Evolutionary conservation across 148 eudicot genomes (phyloP).

Genomic region (Fagopyrum homotropicum): DNA sequence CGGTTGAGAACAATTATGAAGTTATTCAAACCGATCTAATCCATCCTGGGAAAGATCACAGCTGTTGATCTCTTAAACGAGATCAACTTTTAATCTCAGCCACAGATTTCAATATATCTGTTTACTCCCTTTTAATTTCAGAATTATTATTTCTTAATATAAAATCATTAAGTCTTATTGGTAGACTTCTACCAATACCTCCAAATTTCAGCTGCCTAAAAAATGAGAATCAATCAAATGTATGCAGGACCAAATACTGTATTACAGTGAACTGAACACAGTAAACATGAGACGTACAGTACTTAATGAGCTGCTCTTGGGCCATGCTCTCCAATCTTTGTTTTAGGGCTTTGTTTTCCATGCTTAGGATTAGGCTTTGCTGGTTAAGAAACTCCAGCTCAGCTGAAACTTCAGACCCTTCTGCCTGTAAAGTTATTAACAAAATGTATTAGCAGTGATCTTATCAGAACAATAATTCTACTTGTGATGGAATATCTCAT

Average conservation of each 20-base stretch:
- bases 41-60: too few relatives aligned
- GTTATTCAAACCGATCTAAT: too few relatives aligned
- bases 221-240: neutral
- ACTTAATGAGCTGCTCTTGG: conserved; percentile 91
- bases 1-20: too few relatives aligned
- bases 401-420: conserved; percentile 86
- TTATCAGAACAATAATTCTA: neutral
- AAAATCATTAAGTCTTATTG: too few relatives aligned
- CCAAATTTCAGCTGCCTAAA: neutral
- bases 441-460: neutral
- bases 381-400: conserved; percentile 92
- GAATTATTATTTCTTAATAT: too few relatives aligned
- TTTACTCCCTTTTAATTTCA: too few relatives aligned
- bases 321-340: conserved; percentile 81
- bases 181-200: too few relatives aligned
- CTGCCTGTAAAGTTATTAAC: conserved; percentile 44
- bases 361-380: conserved; percentile 81
- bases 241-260: neutral
- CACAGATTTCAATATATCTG: too few relatives aligned
- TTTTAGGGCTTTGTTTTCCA: conserved; percentile 96
- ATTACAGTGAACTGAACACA: neutral
- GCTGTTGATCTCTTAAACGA: too few relatives aligned
- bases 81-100: too few relatives aligned
- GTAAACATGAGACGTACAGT: conserved; percentile 45
- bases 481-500: neutral